These are phyloP conservation scores for Emergomyces pasteurianus DNA, from an alignment of 2,329 filamentous ascomycete genomes.

Conservation along the genomic window DNA sequence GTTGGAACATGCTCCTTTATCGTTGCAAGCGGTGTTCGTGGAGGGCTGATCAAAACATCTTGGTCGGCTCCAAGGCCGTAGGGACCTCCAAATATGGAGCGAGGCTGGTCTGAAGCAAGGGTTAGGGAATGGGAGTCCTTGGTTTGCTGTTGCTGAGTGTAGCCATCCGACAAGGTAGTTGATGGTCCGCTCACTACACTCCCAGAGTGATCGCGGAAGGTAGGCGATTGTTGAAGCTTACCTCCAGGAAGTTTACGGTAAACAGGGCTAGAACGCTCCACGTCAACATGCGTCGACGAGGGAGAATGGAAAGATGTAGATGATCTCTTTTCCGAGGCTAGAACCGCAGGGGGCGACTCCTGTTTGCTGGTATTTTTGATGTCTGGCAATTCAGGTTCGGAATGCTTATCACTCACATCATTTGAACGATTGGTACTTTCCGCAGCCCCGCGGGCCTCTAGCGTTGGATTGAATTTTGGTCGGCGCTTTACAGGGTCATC, in stretches of 20 bases:
- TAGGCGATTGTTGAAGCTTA: neutral
- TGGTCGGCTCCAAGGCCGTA: constrained; percentile 15
- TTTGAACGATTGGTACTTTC: constrained; percentile 12
- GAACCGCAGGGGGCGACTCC: constrained; percentile 28
- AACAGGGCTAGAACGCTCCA: constrained; percentile 9
- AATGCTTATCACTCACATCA: constrained; percentile 1
- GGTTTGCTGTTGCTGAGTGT: neutral
- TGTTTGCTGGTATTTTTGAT: neutral
- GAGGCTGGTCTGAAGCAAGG: constrained; percentile 21
- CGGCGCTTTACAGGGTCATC: neutral
- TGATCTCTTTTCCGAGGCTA: constrained; percentile 32
- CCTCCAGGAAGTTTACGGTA: neutral
- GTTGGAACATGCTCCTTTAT: constrained; percentile 42
- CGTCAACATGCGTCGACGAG: constrained; percentile 21
- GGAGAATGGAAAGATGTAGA: constrained; percentile 36
- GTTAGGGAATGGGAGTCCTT: constrained; percentile 13
- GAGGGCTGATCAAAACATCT: constrained; percentile 20
- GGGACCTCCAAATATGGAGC: constrained; percentile 25
- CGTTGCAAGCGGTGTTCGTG: constrained; percentile 35
- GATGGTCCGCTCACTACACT: neutral
- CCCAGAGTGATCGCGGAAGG: neutral
- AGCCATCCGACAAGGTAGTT: neutral
- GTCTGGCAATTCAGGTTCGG: neutral
- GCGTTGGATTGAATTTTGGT: neutral
- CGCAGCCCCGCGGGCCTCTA: neutral